A percentile compares a stretch with the other conserved stretches of the same genome.
Conservation (phyloP, 75 land plant species). For the Cryptomeria japonica region DNA sequence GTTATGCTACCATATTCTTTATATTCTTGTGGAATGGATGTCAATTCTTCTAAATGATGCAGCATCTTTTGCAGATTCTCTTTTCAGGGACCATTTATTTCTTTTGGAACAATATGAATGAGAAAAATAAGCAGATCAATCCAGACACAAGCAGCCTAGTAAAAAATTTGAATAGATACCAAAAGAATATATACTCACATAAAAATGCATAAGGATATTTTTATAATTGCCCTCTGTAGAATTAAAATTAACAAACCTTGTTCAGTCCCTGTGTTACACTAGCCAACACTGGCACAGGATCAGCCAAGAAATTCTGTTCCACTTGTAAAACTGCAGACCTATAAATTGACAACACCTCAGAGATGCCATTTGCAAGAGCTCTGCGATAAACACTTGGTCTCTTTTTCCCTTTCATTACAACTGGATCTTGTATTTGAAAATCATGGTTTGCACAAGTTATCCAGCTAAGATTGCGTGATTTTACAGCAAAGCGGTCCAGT, state of each 20-base stretch:
- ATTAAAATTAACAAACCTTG: conserved; percentile 52
- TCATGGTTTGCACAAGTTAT: conserved; percentile 37
- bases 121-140: background rate
- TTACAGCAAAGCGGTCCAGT: conserved; percentile 73
- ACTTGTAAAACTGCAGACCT: conserved; percentile 91
- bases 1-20: background rate
- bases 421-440: conserved; percentile 15
- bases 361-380: conserved; percentile 95
- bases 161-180: background rate
- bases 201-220: background rate
- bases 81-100: background rate
- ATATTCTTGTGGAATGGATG: background rate
- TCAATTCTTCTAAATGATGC: background rate
- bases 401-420: conserved; percentile 18
- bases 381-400: conserved; percentile 74
- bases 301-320: conserved; percentile 88
- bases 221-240: background rate
- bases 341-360: conserved; percentile 82
- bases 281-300: conserved; percentile 84
- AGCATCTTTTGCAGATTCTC: background rate
- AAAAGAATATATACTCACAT: background rate
- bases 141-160: background rate
- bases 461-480: conserved; percentile 84
- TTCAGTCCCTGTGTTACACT: conserved; percentile 86
- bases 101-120: background rate